These are phyloP conservation scores for Hebeloma cylindrosporum DNA, from an alignment of 768 basidiomycete species.

Conservation along the genomic window DNA sequence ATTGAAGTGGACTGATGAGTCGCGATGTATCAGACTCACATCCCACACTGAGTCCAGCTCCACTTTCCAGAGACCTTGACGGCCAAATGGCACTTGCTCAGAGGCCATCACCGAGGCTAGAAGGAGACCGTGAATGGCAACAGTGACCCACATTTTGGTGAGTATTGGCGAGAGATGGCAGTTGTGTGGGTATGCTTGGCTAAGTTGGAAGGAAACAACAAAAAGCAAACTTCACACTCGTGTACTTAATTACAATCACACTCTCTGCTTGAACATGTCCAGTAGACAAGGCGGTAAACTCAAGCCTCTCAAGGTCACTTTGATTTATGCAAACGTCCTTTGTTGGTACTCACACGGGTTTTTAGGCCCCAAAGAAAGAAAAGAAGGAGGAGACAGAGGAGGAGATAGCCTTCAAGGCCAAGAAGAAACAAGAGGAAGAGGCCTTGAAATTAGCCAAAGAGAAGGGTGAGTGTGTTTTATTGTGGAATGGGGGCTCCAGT, in stretches of 20 bases:
- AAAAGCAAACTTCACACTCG: not conserved
- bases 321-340: not conserved
- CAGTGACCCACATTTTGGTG: no score
- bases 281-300: constrained; percentile 81
- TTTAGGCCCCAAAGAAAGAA: constrained; percentile 80
- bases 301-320: constrained; percentile 79
- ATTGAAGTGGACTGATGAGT: not conserved
- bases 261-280: constrained; percentile 43
- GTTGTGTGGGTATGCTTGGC: constrained; percentile 6
- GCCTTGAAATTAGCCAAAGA: constrained; percentile 72
- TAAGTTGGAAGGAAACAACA: constrained; percentile 9
- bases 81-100: not conserved
- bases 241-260: constrained; percentile 7
- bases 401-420: constrained; percentile 70
- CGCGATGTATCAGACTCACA: constrained; percentile 27
- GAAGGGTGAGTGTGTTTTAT: constrained; percentile 50
- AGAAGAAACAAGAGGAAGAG: constrained; percentile 72
- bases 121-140: no score
- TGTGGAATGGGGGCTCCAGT: constrained; percentile 3
- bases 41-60: constrained; percentile 31
- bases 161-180: no score
- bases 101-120: no score
- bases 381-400: constrained; percentile 73
- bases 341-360: constrained; percentile 6
- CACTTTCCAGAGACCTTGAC: constrained; percentile 4